Evolutionary conservation across 495 filamentous ascomycete genomes (phyloP), one percentile per base, ranked within the genome.

Genomic region (Penicillium robsamsonii): DNA sequence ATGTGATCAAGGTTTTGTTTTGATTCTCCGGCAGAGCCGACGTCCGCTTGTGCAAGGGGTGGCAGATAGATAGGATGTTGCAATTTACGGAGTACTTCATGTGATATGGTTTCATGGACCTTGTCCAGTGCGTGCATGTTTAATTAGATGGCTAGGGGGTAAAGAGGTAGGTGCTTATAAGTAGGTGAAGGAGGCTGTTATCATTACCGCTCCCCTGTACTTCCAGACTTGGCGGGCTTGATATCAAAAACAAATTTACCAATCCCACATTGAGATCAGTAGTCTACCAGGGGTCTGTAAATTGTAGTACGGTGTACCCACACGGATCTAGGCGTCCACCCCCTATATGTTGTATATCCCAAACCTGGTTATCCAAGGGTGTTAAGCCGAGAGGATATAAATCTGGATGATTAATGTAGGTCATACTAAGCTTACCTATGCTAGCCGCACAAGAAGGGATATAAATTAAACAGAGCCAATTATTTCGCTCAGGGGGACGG

Each of bases 11-110:
- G n/a, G 22, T 15, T 50, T 57, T 63, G 45, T 58, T 60, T 55
- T 60, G 60, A 58, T 60, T 20, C 51, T 53, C 51, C 29, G 27
- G 30, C 40, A 17, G 3, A 29, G 10, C 24, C 38, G 38, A 18
- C 15, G 9, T 20, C 20, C 35, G 49, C 58, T 50, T 40, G 54
- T 38, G 63, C 60, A 66, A 66, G 63, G 63, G 62, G 54, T 33
- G 40, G 30, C 52, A 60, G 63, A 60, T 60, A 24, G 45, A 63
- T 63, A 50, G 52, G 54, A 66, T 52, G 47, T 12, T 51, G 18
- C 20, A 9, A 22, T n/a, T 1, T 27, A 27, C 25, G 25, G 25
- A 7, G 25, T 27, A 7, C 25, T 17, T 17, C 31, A 46, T 54
- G 25, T 55, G 42, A 58, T 61, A 49, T 51, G 30, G 31, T 18